phyloP scores from a whole-genome alignment of 768 basidiomycete genomes.

The Tulasnella calospora region DNA sequence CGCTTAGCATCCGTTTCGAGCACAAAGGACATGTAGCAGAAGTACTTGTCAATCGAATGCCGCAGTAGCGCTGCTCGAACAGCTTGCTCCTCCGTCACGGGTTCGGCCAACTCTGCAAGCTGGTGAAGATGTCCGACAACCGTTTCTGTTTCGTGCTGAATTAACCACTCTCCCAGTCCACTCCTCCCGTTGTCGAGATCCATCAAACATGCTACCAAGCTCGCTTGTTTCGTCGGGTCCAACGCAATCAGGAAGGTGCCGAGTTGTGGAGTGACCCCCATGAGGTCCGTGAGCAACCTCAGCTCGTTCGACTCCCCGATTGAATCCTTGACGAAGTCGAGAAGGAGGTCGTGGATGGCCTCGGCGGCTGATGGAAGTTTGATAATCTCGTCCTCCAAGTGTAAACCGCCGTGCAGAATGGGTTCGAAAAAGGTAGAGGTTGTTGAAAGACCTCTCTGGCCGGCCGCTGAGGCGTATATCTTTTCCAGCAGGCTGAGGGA shows the following conservation, averaged over 20 bases:
- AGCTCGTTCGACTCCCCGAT: not conserved
- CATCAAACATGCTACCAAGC: not conserved
- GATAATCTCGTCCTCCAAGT: not conserved
- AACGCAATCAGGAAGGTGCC: conserved; percentile 9
- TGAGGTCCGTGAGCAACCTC: not conserved
- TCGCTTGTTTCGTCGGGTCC: not conserved
- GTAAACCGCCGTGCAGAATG: not conserved
- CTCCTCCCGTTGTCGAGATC: conserved; percentile 9
- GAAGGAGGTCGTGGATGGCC: not conserved
- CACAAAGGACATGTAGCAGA: conserved; percentile 7
- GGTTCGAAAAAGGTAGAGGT: not conserved
- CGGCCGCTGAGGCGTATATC: not conserved
- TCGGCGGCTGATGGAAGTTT: not conserved
- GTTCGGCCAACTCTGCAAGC: not conserved
- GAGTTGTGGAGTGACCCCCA: conserved; percentile 1
- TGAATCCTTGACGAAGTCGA: not conserved
- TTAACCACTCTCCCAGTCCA: conserved; percentile 15
- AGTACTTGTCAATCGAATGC: not conserved
- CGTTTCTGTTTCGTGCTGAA: conserved; percentile 8
- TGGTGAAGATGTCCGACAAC: conserved; percentile 8
- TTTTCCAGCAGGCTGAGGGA: not conserved
- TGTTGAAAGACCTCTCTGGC: not conserved
- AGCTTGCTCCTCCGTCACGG: not conserved
- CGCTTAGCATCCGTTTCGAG: not conserved
- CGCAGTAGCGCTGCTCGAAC: not conserved